Evolutionary conservation across 345 rosid genomes (phyloP), one percentile per base, ranked within the genome.

Genomic region (Stellera chamaejasme): DNA sequence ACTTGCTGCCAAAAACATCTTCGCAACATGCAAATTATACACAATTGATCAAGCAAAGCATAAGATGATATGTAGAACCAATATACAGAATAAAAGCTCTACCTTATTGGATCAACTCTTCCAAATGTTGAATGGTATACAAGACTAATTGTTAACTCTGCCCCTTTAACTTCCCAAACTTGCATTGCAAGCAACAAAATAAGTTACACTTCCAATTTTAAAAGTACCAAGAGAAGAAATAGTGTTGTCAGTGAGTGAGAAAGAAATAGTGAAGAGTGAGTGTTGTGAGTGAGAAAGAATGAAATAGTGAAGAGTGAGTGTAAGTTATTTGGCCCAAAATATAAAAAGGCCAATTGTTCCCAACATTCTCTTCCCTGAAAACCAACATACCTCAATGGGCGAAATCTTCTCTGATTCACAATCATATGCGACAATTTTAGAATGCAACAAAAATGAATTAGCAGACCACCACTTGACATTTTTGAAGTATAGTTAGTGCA

Each of bases 161-260:
- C 95, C 70, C 92, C 99, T 81, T 87, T 89, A 58, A 93, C 99
- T 79, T 93, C 95, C 97, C 99, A 93, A 14, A 93, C 99, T n/a
- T n/a, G n/a, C n/a, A n/a, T 96, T 89, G 66, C 51, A 58, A 61
- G 43, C 14, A 7, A 7, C 39, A 32, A 7, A 3, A 32, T 7
- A 32, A 32, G 39, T 32, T 32, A 32, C 39, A 32, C 13, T 2
- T 26, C 52, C 42, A 27, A n/a, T 45, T 44, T 27, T 32, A 47
- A 45, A 16, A 14, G 28, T n/a, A n/a, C 46, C 8, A 32, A 10
- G 28, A 5, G 58, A 49, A 59, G 39, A 19, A 36, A 28, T n/a
- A n/a, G n/a, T n/a, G n/a, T n/a, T n/a, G n/a, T n/a, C n/a, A n/a
- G n/a, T n/a, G n/a, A n/a, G n/a, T n/a, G n/a, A n/a, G n/a, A n/a